Conservation (phyloP, 2,329 filamentous ascomycete genomes). For the Dactylellina leptospora region DNA sequence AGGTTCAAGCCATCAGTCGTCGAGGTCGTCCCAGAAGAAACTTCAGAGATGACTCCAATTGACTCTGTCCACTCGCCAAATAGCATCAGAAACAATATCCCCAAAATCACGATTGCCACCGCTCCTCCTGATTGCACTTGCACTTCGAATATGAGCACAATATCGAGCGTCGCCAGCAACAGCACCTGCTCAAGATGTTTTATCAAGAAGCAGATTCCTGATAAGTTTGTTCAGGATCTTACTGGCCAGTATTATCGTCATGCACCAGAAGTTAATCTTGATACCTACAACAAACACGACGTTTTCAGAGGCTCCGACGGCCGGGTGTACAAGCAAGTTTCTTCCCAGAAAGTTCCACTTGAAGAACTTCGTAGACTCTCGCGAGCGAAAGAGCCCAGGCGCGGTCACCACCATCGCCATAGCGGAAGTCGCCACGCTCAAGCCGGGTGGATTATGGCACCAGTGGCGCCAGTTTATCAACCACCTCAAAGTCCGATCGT, state of each 20-base stretch:
- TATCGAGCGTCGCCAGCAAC: conserved; percentile 13
- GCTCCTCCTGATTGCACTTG: conserved; percentile 32
- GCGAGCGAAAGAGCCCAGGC: conserved; percentile 3
- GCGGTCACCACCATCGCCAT: conserved; percentile 3
- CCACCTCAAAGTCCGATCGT: conserved; percentile 27
- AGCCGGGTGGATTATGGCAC: background rate
- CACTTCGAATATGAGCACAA: conserved; percentile 5
- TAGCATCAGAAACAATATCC: conserved; percentile 15
- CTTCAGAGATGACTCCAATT: conserved; percentile 18
- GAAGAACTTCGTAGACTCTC: conserved; percentile 22
- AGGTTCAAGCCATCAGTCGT: conserved; percentile 7
- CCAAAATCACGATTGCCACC: conserved; percentile 30
- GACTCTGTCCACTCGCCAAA: conserved; percentile 43
- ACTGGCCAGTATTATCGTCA: conserved; percentile 31
- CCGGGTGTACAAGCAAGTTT: conserved; percentile 35
- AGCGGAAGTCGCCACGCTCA: background rate
- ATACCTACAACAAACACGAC: conserved; percentile 28
- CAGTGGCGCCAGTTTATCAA: conserved; percentile 14
- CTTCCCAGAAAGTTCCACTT: conserved; percentile 32
- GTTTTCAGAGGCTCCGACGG: conserved; percentile 48
- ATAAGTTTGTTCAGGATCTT: conserved; percentile 38
- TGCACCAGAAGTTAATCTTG: conserved; percentile 34
- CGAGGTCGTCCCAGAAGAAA: conserved; percentile 26
- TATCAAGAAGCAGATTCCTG: conserved; percentile 47
- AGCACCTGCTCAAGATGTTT: conserved; percentile 37